A percentile compares a stretch with the other conserved stretches of the same genome.
Conservation (phyloP, 1,284 basidiomycete species). For the Malassezia dermatis region DNA sequence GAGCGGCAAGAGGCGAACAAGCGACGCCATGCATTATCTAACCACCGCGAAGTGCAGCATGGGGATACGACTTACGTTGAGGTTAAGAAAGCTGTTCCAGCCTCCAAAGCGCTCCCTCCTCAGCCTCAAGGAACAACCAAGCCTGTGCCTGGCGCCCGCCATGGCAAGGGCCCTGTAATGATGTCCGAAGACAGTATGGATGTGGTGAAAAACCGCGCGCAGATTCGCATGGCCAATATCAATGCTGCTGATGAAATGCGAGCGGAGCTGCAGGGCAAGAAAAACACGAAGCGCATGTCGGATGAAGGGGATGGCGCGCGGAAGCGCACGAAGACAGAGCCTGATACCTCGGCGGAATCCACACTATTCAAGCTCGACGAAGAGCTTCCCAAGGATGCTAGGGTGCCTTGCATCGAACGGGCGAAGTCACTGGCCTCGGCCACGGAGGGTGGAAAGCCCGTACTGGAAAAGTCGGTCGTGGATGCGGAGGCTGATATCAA, state of each 20-base stretch:
- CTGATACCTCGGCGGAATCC: slow-evolving; percentile 8
- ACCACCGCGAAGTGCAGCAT: slow-evolving; percentile 20
- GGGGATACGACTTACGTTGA: slow-evolving; percentile 23
- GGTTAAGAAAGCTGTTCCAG: slow-evolving; percentile 18
- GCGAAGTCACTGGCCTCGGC: slow-evolving; percentile 15
- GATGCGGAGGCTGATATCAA: not conserved
- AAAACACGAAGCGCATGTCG: slow-evolving; percentile 23
- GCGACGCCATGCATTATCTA: slow-evolving; percentile 8
- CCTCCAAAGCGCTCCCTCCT: slow-evolving; percentile 11
- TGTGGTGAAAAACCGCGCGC: slow-evolving; percentile 31
- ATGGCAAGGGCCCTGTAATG: slow-evolving; percentile 24
- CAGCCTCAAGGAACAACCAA: slow-evolving; percentile 21
- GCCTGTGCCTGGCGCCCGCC: slow-evolving; percentile 19
- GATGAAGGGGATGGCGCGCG: slow-evolving; percentile 29
- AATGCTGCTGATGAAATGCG: slow-evolving; percentile 86
- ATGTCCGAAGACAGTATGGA: slow-evolving; percentile 35
- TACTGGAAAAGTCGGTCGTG: slow-evolving; percentile 19
- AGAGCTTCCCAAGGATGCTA: slow-evolving; percentile 15
- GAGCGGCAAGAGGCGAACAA: slow-evolving; percentile 80
- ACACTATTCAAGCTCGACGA: slow-evolving; percentile 17
- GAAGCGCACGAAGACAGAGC: slow-evolving; percentile 2
- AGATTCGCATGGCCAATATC: slow-evolving; percentile 74
- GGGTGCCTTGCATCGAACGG: slow-evolving; percentile 19
- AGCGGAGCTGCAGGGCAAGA: slow-evolving; percentile 63
- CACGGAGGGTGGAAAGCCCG: slow-evolving; percentile 3